Base-by-base conservation (phyloP, 805 yeast species). In the Schwanniomyces polymorphus region DNA sequence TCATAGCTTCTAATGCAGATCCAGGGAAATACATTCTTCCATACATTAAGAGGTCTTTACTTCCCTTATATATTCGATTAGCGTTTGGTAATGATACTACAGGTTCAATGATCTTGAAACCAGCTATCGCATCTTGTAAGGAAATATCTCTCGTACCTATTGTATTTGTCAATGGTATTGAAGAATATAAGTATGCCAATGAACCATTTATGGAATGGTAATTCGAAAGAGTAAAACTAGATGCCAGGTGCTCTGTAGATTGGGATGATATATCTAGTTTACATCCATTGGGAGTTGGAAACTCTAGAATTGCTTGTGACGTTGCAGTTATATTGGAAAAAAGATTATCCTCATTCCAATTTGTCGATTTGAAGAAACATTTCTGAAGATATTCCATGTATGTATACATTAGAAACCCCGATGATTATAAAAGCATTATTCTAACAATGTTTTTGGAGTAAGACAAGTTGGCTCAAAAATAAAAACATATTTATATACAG, bases 21-120 rank as follows among this genome's bases (percentile, higher is more conserved):
- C 89, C 87, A 0, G 99, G 98, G 51, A 92, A 83, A 58, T 85
- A 88, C 83, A 94, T 80, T 52, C 92, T 75, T 0, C 98, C 98
- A 63, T 89, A 92, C 28, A 86, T 65, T 12, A 92, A 69, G 0
- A 83, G 70, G 10, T 29, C 75, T 67, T 42, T 54, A 49, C 8
- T 49, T 27, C 18, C 44, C 28, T 38, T 31, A 11, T 29, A 38
- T 34, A 47, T 21, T 17, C 27, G 43, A 21, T 27, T 31, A 14
- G 50, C 26, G 17, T 48, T 55, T 41, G 49, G 40, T 11, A 55
- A 52, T 18, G 59, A 49, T 11, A 64, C 60, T 5, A 54, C 46
- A 5, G 85, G 85, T 47, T 79, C 80, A 27, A 86, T 71, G 38
- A 78, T 70, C 44, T 80, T 70, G 59, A 86, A 89, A 0, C 95